phyloP scores from a whole-genome alignment of 345 rosid genomes.

The Erysimum cheiranthoides region DNA sequence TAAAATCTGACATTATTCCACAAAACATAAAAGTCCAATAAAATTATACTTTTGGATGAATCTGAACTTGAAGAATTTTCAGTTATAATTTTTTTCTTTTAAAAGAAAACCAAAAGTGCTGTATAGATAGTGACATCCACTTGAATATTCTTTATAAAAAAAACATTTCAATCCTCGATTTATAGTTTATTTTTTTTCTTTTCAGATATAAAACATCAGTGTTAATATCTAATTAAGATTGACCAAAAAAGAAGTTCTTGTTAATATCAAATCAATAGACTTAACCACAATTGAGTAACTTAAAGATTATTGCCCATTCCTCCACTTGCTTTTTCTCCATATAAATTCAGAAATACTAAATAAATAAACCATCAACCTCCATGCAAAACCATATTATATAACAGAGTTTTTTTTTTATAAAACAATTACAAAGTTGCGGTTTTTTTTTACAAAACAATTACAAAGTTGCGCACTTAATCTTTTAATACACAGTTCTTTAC shows the following conservation, averaged over 20 bases:
- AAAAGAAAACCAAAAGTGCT: constrained; percentile 5
- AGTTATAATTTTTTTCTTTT: neutral
- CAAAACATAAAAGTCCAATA: constrained; percentile 34
- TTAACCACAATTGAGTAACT: neutral
- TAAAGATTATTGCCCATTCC: constrained; percentile 38
- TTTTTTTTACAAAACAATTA: too few relatives aligned
- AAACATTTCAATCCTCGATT: neutral
- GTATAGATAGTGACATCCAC: constrained; percentile 30
- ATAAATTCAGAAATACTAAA: neutral
- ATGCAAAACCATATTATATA: constrained; percentile 41
- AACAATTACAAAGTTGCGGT: too few relatives aligned
- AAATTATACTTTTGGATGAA: constrained; percentile 31
- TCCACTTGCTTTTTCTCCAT: constrained; percentile 23
- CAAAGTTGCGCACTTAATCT: constrained; percentile 24
- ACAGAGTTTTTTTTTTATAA: neutral
- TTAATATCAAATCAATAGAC: constrained; percentile 27
- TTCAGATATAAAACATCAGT: constrained; percentile 2
- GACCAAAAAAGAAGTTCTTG: neutral
- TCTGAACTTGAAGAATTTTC: neutral
- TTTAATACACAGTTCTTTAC: constrained; percentile 31
- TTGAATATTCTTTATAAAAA: neutral
- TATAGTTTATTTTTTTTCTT: neutral
- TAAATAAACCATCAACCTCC: constrained; percentile 32
- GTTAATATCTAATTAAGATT: constrained; percentile 6
- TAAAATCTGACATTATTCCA: constrained; percentile 44